Conservation (phyloP, 768 basidiomycete genomes). For the Daedaleopsis sinensis region DNA sequence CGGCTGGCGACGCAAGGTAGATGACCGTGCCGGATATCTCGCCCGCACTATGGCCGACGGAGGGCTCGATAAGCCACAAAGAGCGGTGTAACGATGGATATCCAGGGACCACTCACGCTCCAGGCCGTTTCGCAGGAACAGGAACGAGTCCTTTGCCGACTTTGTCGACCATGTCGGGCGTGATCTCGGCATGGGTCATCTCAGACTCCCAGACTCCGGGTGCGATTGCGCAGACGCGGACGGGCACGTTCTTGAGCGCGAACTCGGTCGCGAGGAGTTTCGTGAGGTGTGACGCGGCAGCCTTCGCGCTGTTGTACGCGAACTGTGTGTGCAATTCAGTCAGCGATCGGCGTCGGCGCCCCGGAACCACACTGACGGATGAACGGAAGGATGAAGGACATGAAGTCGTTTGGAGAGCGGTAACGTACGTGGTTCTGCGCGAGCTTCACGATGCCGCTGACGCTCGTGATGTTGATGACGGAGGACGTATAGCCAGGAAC, state of each 20-base stretch:
- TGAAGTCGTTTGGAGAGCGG: neutral
- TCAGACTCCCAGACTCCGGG: constrained; percentile 79
- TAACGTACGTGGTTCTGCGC: constrained; percentile 75
- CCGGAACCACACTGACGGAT: neutral
- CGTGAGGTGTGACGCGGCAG: constrained; percentile 76
- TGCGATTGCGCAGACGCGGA: constrained; percentile 73
- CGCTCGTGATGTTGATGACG: constrained; percentile 79
- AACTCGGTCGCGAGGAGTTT: constrained; percentile 78
- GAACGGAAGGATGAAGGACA: neutral
- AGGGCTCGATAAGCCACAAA: neutral
- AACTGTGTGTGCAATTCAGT: constrained; percentile 48
- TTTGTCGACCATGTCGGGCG: constrained; percentile 48
- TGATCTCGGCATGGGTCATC: constrained; percentile 63
- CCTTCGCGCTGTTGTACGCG: constrained; percentile 81
- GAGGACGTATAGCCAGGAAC: constrained; percentile 57
- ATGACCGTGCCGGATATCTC: constrained; percentile 82
- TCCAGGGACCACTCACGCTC: constrained; percentile 55
- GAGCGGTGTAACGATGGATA: neutral
- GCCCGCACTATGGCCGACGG: constrained; percentile 46
- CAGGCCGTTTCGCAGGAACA: constrained; percentile 63
- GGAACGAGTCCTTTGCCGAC: constrained; percentile 63
- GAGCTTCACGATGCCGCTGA: constrained; percentile 71
- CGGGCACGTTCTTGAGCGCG: constrained; percentile 64
- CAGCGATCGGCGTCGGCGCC: neutral
- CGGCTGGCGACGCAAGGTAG: constrained; percentile 74